A percentile compares a stretch with the other conserved stretches of the same genome.
Conservation (phyloP, 2,329 filamentous ascomycete genomes). For the Rhynchosporium agropyri region DNA sequence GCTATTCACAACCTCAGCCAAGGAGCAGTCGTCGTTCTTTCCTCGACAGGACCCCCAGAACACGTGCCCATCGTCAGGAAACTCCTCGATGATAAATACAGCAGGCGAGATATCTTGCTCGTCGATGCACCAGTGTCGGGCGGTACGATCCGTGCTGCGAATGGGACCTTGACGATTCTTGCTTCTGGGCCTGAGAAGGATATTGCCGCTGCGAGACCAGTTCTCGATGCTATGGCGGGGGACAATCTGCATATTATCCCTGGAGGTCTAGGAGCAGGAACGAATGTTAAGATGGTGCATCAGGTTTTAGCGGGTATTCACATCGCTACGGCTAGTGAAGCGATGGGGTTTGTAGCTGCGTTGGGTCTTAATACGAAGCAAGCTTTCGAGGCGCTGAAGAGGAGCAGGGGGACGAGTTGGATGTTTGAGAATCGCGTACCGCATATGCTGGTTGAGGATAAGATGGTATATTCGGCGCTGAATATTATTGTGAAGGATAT, state of each 20-base stretch:
- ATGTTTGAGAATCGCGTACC: conserved; percentile 60
- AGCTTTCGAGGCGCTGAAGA: conserved; percentile 44
- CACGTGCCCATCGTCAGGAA: conserved; percentile 64
- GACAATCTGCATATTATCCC: conserved; percentile 64
- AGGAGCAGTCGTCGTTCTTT: conserved; percentile 62
- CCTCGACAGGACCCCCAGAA: conserved; percentile 69
- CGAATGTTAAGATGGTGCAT: conserved; percentile 66
- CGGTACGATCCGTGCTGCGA: conserved; percentile 66
- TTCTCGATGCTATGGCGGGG: conserved; percentile 64
- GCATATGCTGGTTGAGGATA: conserved; percentile 55
- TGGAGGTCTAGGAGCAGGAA: conserved; percentile 61
- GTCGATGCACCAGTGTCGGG: conserved; percentile 76
- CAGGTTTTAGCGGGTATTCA: conserved; percentile 65
- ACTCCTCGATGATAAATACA: conserved; percentile 55
- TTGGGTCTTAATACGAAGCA: conserved; percentile 54
- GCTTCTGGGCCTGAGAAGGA: conserved; percentile 62
- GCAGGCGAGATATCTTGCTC: conserved; percentile 65
- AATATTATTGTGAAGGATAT: conserved; percentile 45
- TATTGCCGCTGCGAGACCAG: conserved; percentile 56
- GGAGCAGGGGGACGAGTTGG: conserved; percentile 45
- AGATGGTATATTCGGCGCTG: conserved; percentile 45
- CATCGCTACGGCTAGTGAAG: conserved; percentile 62
- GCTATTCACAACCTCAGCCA: conserved; percentile 54
- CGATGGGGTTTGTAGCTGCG: conserved; percentile 59
- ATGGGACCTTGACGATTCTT: conserved; percentile 77